phyloP scores from a whole-genome alignment of 2,329 filamentous ascomycete genomes.

The Aspergillus hiratsukae region DNA sequence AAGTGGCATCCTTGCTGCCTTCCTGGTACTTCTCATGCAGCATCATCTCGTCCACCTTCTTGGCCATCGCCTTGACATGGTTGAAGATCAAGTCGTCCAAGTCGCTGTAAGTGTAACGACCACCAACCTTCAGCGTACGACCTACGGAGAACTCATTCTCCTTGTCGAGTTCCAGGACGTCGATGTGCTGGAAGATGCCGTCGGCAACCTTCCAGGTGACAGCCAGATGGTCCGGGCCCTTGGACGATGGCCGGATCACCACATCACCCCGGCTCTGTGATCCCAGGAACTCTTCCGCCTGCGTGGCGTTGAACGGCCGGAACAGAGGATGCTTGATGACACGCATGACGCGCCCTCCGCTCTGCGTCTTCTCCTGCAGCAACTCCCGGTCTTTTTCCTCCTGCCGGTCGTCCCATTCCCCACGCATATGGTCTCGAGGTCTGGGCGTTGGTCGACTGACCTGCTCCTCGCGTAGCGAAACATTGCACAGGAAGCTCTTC shows the following conservation, averaged over 20 bases:
- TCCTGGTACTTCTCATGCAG: slow-evolving; percentile 90
- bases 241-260: slow-evolving; percentile 91
- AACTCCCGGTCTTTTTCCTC: slow-evolving; percentile 80
- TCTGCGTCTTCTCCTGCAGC: slow-evolving; percentile 78
- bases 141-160: slow-evolving; percentile 95
- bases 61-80: slow-evolving; percentile 95
- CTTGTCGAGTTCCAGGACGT: slow-evolving; percentile 94
- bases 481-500: slow-evolving; percentile 75
- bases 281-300: slow-evolving; percentile 90
- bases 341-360: slow-evolving; percentile 78
- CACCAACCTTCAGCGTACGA: slow-evolving; percentile 75
- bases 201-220: slow-evolving; percentile 98
- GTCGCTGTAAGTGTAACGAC: slow-evolving; percentile 90
- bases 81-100: slow-evolving; percentile 95
- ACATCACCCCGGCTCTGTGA: slow-evolving; percentile 82
- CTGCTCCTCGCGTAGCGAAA: slow-evolving; percentile 78
- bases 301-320: slow-evolving; percentile 83
- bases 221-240: slow-evolving; percentile 89
- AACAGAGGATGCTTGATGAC: slow-evolving; percentile 98
- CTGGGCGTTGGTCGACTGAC: slow-evolving; percentile 68
- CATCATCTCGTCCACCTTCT: slow-evolving; percentile 95
- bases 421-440: slow-evolving; percentile 65
- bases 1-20: slow-evolving; percentile 72
- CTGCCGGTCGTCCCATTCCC: slow-evolving; percentile 81
- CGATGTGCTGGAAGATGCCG: slow-evolving; percentile 94